Conservation (phyloP, 2,329 filamentous ascomycete genomes). For the Calonectria leucothoes region DNA sequence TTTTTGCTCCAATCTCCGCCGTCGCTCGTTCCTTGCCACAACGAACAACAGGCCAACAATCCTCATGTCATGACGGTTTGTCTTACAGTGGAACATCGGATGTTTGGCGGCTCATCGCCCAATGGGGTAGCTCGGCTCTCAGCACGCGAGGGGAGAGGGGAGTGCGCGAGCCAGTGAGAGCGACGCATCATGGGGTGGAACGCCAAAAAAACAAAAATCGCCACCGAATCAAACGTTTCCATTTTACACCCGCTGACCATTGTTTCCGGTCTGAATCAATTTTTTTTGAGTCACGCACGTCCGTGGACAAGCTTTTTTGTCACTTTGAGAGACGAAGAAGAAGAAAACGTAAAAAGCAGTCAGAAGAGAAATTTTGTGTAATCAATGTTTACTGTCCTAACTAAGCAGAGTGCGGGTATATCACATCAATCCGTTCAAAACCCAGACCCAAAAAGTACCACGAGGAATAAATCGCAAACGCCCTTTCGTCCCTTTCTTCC, state of each 20-base stretch:
- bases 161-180: neutral
- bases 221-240: neutral
- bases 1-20: neutral
- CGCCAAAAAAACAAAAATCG: neutral
- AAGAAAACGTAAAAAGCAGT: neutral
- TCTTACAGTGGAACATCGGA: neutral
- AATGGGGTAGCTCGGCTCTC: neutral
- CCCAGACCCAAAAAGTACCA: neutral
- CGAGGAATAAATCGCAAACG: neutral
- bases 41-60: neutral
- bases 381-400: conserved; percentile 8
- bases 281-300: neutral
- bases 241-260: neutral
- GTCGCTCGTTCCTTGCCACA: neutral
- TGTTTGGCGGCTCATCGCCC: conserved; percentile 1
- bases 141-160: neutral
- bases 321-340: neutral
- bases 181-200: neutral
- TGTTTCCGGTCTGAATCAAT: neutral
- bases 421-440: conserved; percentile 17
- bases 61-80: neutral
- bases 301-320: neutral
- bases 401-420: conserved; percentile 11
- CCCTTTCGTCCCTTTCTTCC: neutral
- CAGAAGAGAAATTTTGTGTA: neutral